Conservation (phyloP, 768 basidiomycete species). For the Pilatotrama ljubarskyi region DNA sequence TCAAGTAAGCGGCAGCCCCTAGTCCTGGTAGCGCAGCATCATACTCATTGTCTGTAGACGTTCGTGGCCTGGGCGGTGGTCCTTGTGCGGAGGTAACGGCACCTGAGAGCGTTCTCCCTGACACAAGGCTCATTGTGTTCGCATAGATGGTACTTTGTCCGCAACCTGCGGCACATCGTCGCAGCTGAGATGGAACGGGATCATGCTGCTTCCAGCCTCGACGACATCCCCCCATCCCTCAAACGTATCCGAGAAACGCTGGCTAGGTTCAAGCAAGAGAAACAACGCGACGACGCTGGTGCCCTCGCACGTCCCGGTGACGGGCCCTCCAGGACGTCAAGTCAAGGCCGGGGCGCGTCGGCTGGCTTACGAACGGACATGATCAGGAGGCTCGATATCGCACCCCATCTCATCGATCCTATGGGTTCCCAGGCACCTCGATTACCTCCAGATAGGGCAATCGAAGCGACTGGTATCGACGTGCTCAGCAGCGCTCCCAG, state of each 20-base stretch:
- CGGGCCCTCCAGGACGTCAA: neutral
- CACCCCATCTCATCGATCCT: conserved; percentile 22
- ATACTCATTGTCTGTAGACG: conserved; percentile 21
- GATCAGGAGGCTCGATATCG: conserved; percentile 24
- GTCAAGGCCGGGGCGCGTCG: neutral
- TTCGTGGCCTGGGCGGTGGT: conserved; percentile 44
- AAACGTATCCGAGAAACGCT: conserved; percentile 11
- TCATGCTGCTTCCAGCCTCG: neutral
- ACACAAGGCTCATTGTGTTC: neutral
- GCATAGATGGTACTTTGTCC: conserved; percentile 26
- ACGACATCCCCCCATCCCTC: neutral
- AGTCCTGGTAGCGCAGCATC: too few species aligned
- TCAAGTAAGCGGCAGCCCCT: conserved; percentile 16
- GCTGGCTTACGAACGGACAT: conserved; percentile 20
- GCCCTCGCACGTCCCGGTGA: neutral
- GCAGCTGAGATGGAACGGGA: conserved; percentile 18
- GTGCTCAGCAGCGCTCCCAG: conserved; percentile 3
- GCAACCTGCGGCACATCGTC: conserved; percentile 27
- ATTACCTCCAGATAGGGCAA: neutral
- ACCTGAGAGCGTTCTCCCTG: too few species aligned
- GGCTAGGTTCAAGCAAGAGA: neutral
- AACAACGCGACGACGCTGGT: neutral
- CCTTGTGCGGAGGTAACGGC: conserved; percentile 34
- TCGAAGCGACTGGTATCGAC: neutral
- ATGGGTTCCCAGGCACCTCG: conserved; percentile 15